phyloP scores from a whole-genome alignment of 2,329 filamentous ascomycete genomes.

The Magnaporthiopsis rhizophila region DNA sequence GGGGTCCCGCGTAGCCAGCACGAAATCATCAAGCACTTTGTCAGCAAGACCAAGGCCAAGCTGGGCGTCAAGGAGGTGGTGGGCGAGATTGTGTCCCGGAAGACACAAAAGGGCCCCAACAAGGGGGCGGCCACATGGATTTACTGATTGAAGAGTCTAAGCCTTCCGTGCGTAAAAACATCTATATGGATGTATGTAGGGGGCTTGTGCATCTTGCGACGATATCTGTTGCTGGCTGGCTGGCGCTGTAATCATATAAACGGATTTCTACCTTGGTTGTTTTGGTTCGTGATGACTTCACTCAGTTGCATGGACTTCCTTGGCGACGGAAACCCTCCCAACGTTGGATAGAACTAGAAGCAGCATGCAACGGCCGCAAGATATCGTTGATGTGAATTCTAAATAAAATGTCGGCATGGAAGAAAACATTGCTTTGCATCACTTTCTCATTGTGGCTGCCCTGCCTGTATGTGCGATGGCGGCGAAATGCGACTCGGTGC shows the following conservation, averaged over 20 bases:
- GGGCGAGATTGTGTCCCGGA: constrained; percentile 57
- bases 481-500: not conserved
- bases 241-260: not conserved
- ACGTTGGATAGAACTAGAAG: too few species aligned
- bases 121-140: constrained; percentile 22
- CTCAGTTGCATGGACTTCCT: too few species aligned
- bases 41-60: constrained; percentile 51
- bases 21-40: constrained; percentile 56
- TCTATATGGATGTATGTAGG: not conserved
- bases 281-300: not conserved
- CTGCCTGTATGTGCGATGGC: too few species aligned
- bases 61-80: constrained; percentile 64
- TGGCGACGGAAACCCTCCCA: too few species aligned
- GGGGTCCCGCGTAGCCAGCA: constrained; percentile 32
- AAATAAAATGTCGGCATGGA: too few species aligned
- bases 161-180: not conserved
- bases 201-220: not conserved
- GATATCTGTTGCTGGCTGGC: not conserved
- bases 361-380: too few species aligned
- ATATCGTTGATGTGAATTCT: too few species aligned
- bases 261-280: not conserved
- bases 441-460: not conserved
- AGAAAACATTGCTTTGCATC: not conserved
- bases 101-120: constrained; percentile 32
- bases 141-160: constrained; percentile 10